Percentiles rank a stretch among this genome's conserved stretches.
phyloP scores from a whole-genome alignment of 306 rosid species.

The Oxytropis ochrocephala region DNA sequence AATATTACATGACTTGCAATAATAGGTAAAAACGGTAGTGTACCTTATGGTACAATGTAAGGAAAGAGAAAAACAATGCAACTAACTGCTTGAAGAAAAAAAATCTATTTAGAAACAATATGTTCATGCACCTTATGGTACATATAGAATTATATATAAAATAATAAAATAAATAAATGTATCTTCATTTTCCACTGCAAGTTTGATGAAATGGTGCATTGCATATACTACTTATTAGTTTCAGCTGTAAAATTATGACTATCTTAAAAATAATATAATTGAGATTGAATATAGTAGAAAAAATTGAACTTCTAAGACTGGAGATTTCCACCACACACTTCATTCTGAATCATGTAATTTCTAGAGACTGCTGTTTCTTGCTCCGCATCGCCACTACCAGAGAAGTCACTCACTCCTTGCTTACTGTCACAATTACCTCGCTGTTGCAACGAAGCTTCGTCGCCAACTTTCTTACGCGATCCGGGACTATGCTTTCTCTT shows the following conservation, averaged over 20 bases:
- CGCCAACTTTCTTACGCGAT: neutral
- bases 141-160: neutral
- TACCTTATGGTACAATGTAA: neutral
- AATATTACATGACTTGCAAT: neutral
- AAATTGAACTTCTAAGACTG: constrained; percentile 24
- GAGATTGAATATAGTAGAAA: constrained; percentile 30
- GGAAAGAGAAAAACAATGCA: neutral
- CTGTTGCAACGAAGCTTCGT: constrained; percentile 15
- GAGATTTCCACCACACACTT: constrained; percentile 22
- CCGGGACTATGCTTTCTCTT: constrained; percentile 33
- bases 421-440: constrained; percentile 30
- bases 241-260: constrained; percentile 10
- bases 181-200: neutral
- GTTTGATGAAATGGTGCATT: neutral
- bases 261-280: constrained; percentile 7
- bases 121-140: neutral
- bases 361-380: constrained; percentile 27
- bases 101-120: neutral
- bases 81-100: neutral
- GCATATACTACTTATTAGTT: constrained; percentile 23
- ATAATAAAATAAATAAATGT: neutral
- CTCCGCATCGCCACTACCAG: constrained; percentile 34
- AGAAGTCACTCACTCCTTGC: constrained; percentile 23
- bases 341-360: constrained; percentile 24
- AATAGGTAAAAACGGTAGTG: neutral